Base-by-base conservation (phyloP, 1,139 yeast species). In the Hansenula anomala region DNA sequence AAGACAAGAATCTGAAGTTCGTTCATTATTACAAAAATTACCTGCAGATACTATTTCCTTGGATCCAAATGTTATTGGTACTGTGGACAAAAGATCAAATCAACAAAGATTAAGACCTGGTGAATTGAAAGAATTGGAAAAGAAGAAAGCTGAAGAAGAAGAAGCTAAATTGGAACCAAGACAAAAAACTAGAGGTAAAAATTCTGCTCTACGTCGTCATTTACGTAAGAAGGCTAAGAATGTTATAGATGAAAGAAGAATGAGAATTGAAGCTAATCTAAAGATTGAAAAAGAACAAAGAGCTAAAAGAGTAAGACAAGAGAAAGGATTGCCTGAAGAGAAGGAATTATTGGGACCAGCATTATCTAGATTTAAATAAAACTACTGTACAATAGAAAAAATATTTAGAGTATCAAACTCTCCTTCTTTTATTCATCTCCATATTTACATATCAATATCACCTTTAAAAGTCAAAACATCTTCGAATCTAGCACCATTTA, bases 1-100 rank as follows among this genome's bases (percentile, higher is more conserved):
- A 64, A 82, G 98, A 69, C 95, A 92, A 63, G 95, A 92, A 66
- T 75, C 77, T 41, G 98, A 94, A 69, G 96, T 94, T 33, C 78
- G 94, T 58, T 67, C 83, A 1, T 72, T 94, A 59, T 66, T 94
- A 61, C 87, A 92, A 65, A 94, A 94, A 65, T 71, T 94, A 49
- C 81, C 87, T 49, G 94, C 97, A 5, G 97, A 90, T 59, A 82
- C 96, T 66, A 92, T 94, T 47, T 71, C 95, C 1, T 69, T 92
- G 54, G 96, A 92, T 68, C 98, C 98, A 44, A 77, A 74, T 55
- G 78, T 75, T 39, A 84, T 94, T 52, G 99, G 98, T 51, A 75
- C 80, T 13, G 89, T 92, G 22, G 92, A 89, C 54, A 75, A 75
- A 49, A 71, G 83, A 44, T 82, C 92, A 6, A 70, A 75, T 26